Percentiles rank a stretch among this genome's conserved stretches.
phyloP scores from a whole-genome alignment of 2,329 filamentous ascomycete genomes.

The Phyllosticta capitalensis region DNA sequence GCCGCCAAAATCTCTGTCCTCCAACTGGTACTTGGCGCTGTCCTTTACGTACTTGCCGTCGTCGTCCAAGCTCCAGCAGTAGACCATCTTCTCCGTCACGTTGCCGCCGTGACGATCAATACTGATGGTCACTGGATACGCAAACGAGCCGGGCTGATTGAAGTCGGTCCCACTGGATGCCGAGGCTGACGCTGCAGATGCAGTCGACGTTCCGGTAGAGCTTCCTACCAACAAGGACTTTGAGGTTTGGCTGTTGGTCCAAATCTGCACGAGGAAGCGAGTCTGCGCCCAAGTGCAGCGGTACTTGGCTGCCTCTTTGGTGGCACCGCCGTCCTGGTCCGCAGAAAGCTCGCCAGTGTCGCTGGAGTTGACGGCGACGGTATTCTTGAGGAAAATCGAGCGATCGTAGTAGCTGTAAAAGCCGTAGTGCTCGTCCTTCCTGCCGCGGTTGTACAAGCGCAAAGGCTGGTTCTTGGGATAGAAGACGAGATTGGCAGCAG shows the following conservation, averaged over 20 bases:
- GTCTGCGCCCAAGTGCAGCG: slow-evolving; percentile 53
- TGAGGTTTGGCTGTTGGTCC: slow-evolving; percentile 41
- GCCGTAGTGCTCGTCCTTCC: slow-evolving; percentile 76
- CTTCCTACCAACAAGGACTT: slow-evolving; percentile 22
- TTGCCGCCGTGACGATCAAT: slow-evolving; percentile 52
- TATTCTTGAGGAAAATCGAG: slow-evolving; percentile 67
- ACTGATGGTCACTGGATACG: slow-evolving; percentile 51
- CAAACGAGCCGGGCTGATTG: slow-evolving; percentile 47
- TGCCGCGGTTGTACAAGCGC: slow-evolving; percentile 73
- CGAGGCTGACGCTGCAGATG: slow-evolving; percentile 26
- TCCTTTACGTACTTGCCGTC: slow-evolving; percentile 37
- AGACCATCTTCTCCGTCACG: slow-evolving; percentile 45
- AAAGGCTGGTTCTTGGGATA: slow-evolving; percentile 63
- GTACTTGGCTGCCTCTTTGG: slow-evolving; percentile 35
- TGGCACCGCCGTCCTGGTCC: slow-evolving; percentile 43
- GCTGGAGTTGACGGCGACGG: slow-evolving; percentile 35
- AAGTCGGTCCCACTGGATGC: slow-evolving; percentile 34
- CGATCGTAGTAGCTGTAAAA: slow-evolving; percentile 92
- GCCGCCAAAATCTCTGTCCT: slow-evolving; percentile 44
- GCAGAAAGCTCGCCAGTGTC: slow-evolving; percentile 31
- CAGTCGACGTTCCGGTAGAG: slow-evolving; percentile 13
- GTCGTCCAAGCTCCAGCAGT: slow-evolving; percentile 49
- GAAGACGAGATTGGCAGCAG: slow-evolving; percentile 62
- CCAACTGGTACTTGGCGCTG: slow-evolving; percentile 40
- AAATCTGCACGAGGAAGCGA: slow-evolving; percentile 52